Conservation (phyloP, 176 grass and related monocot species). For the Bolboschoenus planiculmis region DNA sequence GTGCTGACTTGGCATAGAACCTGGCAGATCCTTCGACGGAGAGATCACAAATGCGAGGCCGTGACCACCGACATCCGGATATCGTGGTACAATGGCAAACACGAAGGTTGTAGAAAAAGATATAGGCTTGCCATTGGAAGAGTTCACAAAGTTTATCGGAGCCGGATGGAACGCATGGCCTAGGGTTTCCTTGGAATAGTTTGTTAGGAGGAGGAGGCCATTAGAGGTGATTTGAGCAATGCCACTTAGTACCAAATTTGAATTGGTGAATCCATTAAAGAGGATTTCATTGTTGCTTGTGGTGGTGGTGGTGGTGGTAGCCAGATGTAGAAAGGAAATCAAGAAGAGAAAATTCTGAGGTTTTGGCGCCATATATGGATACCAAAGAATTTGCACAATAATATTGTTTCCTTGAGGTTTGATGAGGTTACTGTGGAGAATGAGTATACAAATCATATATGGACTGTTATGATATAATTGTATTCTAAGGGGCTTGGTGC, state of each 20-base stretch:
- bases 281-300: neutral
- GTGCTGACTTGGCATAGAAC: constrained; percentile 32
- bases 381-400: too few relatives aligned
- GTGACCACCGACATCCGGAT: constrained; percentile 32
- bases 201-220: constrained; percentile 38
- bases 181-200: constrained; percentile 28
- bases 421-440: too few relatives aligned
- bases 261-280: constrained; percentile 32
- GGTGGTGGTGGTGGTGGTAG: neutral
- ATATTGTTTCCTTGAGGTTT: too few relatives aligned
- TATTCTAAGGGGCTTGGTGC: too few relatives aligned
- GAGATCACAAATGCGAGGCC: constrained; percentile 41
- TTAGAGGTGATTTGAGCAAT: constrained; percentile 15
- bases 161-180: constrained; percentile 37
- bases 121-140: neutral
- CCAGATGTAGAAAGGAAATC: constrained; percentile 6
- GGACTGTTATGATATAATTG: too few relatives aligned
- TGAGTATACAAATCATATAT: too few relatives aligned
- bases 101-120: constrained; percentile 58
- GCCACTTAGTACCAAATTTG: constrained; percentile 32
- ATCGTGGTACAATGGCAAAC: constrained; percentile 39
- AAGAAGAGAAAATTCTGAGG: neutral
- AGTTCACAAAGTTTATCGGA: constrained; percentile 4
- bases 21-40: constrained; percentile 29
- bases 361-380: neutral